phyloP scores from a whole-genome alignment of 768 basidiomycete species.

The Kwoniella newhampshirensis region DNA sequence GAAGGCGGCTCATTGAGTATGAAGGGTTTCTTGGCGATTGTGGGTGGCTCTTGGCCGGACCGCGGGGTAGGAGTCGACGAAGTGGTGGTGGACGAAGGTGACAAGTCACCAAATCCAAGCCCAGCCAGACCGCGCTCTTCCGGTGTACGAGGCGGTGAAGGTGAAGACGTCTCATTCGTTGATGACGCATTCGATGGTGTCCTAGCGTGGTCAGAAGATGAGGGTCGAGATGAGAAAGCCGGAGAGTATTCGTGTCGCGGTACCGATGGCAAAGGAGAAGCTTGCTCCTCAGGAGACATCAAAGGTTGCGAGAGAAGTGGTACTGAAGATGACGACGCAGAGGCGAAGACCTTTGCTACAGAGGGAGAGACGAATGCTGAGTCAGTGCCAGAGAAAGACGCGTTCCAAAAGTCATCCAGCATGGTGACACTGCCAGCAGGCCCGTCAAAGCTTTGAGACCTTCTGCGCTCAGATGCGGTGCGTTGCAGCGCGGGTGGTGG shows the following conservation, averaged over 20 bases:
- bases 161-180: constrained; percentile 37
- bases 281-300: constrained; percentile 3
- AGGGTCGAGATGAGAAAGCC: constrained; percentile 17
- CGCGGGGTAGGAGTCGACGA: constrained; percentile 1
- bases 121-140: constrained; percentile 21
- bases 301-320: constrained; percentile 25
- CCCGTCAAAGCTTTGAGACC: constrained; percentile 42
- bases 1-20: constrained; percentile 26
- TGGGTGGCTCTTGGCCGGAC: neutral
- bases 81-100: neutral
- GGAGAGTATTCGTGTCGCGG: constrained; percentile 8
- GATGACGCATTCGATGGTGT: constrained; percentile 42
- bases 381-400: constrained; percentile 14
- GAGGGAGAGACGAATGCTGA: constrained; percentile 18
- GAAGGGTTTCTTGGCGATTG: constrained; percentile 13
- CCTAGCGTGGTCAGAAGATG: constrained; percentile 36
- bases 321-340: constrained; percentile 11
- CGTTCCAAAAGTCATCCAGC: constrained; percentile 34
- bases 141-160: constrained; percentile 43
- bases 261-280: constrained; percentile 10
- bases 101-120: constrained; percentile 17
- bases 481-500: constrained; percentile 7
- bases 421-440: constrained; percentile 9
- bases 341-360: constrained; percentile 22
- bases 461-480: constrained; percentile 26